Percentiles rank a stretch among this genome's conserved stretches.
These are phyloP conservation scores for Exsudoporus frostii DNA, from an alignment of 768 basidiomycete species.

Conservation along the genomic window DNA sequence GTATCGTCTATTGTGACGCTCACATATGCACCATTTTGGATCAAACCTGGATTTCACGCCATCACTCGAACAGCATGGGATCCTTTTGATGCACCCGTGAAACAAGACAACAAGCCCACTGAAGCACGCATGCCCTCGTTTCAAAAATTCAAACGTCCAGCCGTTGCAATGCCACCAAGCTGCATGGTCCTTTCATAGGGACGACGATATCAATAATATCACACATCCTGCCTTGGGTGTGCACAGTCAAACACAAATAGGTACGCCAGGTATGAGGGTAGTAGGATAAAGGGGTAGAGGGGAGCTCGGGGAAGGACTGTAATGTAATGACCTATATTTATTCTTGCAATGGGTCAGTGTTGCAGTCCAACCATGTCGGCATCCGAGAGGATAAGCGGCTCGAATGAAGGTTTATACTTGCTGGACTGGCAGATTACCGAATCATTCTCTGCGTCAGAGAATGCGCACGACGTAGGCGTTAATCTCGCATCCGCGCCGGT, in stretches of 20 bases:
- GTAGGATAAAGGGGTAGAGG: background rate
- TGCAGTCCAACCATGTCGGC: background rate
- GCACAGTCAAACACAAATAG: background rate
- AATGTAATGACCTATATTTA: conserved; percentile 18
- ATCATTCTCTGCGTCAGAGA: background rate
- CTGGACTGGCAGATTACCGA: background rate
- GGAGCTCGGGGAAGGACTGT: background rate
- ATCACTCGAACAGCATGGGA: background rate
- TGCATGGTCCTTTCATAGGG: background rate
- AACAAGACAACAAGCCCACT: background rate
- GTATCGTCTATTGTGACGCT: conserved; percentile 6
- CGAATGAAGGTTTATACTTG: background rate
- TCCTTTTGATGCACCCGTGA: background rate
- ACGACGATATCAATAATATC: background rate
- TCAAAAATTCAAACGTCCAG: background rate
- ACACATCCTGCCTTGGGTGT: background rate
- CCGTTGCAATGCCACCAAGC: background rate
- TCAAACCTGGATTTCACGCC: background rate
- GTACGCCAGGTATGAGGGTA: background rate
- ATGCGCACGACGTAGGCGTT: background rate
- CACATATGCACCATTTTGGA: conserved; percentile 1
- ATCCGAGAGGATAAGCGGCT: background rate
- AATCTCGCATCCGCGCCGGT: conserved; percentile 91
- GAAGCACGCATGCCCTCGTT: background rate
- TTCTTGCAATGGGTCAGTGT: background rate